Conservation (phyloP, 176 grass and related monocot genomes). For the Microstegium vimineum region DNA sequence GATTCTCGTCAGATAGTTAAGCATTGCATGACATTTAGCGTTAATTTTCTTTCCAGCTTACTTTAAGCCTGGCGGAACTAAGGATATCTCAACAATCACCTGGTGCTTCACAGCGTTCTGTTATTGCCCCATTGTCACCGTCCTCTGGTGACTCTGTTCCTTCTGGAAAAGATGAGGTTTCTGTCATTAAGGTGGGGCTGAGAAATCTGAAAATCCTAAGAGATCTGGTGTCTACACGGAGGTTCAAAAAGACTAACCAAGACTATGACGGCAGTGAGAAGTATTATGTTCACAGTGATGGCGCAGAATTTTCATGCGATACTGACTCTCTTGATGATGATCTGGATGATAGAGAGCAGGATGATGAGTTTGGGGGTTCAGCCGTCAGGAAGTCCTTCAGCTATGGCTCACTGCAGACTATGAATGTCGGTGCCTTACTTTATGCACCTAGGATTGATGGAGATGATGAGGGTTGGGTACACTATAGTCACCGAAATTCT, state of each 20-base stretch:
- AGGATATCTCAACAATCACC: constrained; percentile 37
- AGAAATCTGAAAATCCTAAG: constrained; percentile 84
- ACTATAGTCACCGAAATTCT: constrained; percentile 76
- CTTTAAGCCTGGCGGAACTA: constrained; percentile 48
- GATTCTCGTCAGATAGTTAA: constrained; percentile 32
- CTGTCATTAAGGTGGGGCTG: constrained; percentile 78
- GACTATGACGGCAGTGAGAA: constrained; percentile 72
- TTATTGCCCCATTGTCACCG: constrained; percentile 42
- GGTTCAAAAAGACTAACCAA: constrained; percentile 56
- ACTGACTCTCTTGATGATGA: constrained; percentile 79
- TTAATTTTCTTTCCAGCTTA: constrained; percentile 44
- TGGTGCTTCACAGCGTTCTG: constrained; percentile 44
- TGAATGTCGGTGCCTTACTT: constrained; percentile 59
- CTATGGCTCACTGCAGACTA: constrained; percentile 75
- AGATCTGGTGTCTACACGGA: constrained; percentile 60
- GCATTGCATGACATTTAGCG: constrained; percentile 9
- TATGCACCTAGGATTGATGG: constrained; percentile 58
- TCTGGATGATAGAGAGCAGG: constrained; percentile 44
- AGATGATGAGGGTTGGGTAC: constrained; percentile 77
- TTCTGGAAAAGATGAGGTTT: constrained; percentile 70
- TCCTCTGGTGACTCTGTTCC: constrained; percentile 56
- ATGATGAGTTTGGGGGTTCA: constrained; percentile 50
- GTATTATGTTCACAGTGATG: constrained; percentile 64
- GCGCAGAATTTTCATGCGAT: constrained; percentile 57
- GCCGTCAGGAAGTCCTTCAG: constrained; percentile 86